phyloP scores from a whole-genome alignment of 768 basidiomycete species.

The Termitomyces sp. region DNA sequence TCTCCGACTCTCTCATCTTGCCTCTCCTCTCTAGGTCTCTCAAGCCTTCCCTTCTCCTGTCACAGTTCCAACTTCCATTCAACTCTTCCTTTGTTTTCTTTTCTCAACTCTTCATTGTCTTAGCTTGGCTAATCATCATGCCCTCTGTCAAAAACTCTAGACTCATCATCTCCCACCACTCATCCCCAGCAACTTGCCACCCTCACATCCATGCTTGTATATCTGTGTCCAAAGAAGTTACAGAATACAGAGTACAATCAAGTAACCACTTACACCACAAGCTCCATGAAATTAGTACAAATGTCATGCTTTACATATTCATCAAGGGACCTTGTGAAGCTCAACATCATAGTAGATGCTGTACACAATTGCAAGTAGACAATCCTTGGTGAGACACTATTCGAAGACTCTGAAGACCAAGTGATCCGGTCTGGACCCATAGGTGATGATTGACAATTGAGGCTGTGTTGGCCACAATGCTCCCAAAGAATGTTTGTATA shows the following conservation, averaged over 20 bases:
- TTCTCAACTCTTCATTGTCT: too few species aligned
- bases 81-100: too few species aligned
- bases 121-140: too few species aligned
- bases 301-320: conserved; percentile 6
- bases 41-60: too few species aligned
- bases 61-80: too few species aligned
- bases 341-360: not conserved
- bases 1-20: too few species aligned
- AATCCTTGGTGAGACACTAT: not conserved
- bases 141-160: not conserved
- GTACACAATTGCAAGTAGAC: conserved; percentile 1
- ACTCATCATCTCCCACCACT: too few species aligned
- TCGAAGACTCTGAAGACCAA: not conserved
- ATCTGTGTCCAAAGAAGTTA: too few species aligned
- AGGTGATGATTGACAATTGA: not conserved
- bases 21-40: too few species aligned
- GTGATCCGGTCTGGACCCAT: not conserved
- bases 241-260: not conserved
- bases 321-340: conserved; percentile 1
- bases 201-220: not conserved
- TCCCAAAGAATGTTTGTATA: conserved; percentile 2
- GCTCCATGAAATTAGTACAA: conserved; percentile 4
- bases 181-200: too few species aligned
- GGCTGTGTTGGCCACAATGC: conserved; percentile 6
- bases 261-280: conserved; percentile 3